Conservation (phyloP, 495 filamentous ascomycete genomes). For the Aspergillus bertholletiae region DNA sequence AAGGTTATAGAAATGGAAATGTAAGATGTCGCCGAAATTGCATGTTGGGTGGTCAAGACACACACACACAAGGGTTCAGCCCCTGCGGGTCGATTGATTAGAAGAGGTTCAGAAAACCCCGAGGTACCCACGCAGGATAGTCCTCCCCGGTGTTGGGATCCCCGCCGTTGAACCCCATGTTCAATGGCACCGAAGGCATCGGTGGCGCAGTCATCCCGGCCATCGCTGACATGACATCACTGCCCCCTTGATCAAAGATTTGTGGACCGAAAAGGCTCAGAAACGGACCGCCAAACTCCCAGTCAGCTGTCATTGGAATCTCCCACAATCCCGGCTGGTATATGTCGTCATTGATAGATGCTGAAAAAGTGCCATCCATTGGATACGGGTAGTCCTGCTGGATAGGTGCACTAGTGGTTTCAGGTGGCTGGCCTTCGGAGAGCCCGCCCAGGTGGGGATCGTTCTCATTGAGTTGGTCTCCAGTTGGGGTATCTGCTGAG, state of each 20-base stretch:
- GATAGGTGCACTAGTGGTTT: constrained; percentile 7
- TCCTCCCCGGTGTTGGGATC: background rate
- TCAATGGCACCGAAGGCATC: background rate
- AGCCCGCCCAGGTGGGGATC: constrained; percentile 7
- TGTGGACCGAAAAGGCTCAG: constrained; percentile 28
- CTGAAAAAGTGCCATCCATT: constrained; percentile 19
- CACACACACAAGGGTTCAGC: background rate
- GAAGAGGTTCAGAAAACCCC: constrained; percentile 8
- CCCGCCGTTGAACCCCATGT: background rate
- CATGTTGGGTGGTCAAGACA: background rate
- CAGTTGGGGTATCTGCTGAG: background rate
- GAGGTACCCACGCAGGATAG: constrained; percentile 1
- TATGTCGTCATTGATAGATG: constrained; percentile 18
- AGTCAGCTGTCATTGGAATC: constrained; percentile 35
- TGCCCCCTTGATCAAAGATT: constrained; percentile 9
- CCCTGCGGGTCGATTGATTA: background rate
- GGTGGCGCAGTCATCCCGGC: background rate
- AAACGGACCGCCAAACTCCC: constrained; percentile 32
- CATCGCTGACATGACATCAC: background rate
- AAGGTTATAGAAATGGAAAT: no score
- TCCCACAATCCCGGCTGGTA: constrained; percentile 36
- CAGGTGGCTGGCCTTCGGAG: constrained; percentile 6
- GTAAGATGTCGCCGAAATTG: no score
- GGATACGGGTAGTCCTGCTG: constrained; percentile 12
- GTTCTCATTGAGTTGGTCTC: background rate